phyloP scores from a whole-genome alignment of 139 green algal species.

The Chlorella ohadii region DNA sequence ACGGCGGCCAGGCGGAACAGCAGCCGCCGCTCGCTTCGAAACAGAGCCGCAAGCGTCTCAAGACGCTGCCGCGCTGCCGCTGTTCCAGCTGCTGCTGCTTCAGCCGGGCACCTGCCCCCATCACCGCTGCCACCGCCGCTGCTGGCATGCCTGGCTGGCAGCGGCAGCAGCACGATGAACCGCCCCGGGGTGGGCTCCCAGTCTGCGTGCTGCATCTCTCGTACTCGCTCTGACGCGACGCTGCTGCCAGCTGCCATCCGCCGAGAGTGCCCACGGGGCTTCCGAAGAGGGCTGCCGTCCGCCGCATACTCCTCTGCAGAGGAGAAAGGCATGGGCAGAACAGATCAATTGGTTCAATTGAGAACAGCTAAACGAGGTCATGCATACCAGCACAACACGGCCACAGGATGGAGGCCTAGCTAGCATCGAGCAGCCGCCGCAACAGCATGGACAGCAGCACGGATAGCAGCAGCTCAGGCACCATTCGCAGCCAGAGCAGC shows the following conservation, averaged over 20 bases:
- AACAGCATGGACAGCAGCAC: too few species aligned
- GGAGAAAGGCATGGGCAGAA: background rate
- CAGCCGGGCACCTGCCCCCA: too few species aligned
- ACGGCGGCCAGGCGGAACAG: background rate
- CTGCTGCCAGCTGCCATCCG: background rate
- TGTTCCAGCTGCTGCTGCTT: background rate
- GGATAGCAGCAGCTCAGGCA: too few species aligned
- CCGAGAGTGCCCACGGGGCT: background rate
- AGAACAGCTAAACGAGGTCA: too few species aligned
- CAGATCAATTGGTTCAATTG: too few species aligned
- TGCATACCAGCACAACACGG: too few species aligned
- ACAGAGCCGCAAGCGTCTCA: background rate
- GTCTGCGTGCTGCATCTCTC: background rate
- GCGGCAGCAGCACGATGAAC: slow-evolving; percentile 7
- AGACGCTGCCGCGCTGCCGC: background rate
- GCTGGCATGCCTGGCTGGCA: background rate
- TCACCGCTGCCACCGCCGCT: too few species aligned
- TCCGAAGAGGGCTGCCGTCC: background rate
- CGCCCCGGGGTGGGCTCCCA: slow-evolving; percentile 12
- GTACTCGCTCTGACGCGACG: background rate
- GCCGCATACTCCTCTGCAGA: background rate
- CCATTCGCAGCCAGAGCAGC: background rate
- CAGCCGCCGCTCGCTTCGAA: background rate
- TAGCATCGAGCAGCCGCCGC: too few species aligned
- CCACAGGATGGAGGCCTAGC: too few species aligned